phyloP scores from a whole-genome alignment of 768 basidiomycete species.

The Krasilnikovozyma curviuscula region DNA sequence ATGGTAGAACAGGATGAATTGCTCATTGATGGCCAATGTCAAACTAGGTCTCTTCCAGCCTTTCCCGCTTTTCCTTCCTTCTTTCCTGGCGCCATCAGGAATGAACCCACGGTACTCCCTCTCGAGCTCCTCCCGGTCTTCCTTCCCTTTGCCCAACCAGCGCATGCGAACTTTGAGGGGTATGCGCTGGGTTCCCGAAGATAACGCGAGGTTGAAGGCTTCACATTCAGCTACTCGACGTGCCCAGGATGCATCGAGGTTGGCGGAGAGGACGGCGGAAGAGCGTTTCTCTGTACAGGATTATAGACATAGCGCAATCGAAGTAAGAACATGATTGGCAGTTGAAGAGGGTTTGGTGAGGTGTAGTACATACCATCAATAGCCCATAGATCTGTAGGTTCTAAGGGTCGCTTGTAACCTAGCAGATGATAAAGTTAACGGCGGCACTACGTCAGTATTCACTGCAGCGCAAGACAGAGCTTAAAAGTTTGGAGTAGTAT shows the following conservation, averaged over 20 bases:
- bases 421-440: too few species aligned
- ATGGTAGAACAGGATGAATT: neutral
- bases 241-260: slow-evolving; percentile 47
- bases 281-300: slow-evolving; percentile 39
- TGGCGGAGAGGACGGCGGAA: slow-evolving; percentile 42
- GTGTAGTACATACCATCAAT: slow-evolving; percentile 31
- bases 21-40: slow-evolving; percentile 22
- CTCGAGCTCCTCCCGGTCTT: slow-evolving; percentile 45
- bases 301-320: neutral
- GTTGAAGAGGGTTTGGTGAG: neutral
- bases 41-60: slow-evolving; percentile 24
- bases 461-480: too few species aligned
- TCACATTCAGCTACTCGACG: slow-evolving; percentile 37
- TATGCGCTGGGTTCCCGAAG: slow-evolving; percentile 44
- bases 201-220: slow-evolving; percentile 52
- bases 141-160: slow-evolving; percentile 40
- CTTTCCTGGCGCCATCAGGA: slow-evolving; percentile 14
- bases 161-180: slow-evolving; percentile 33
- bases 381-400: slow-evolving; percentile 61
- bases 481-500: too few species aligned
- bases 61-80: slow-evolving; percentile 19
- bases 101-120: slow-evolving; percentile 27
- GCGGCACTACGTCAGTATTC: too few species aligned
- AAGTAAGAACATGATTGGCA: neutral
- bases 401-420: slow-evolving; percentile 62